A percentile compares a stretch with the other conserved stretches of the same genome.
These are phyloP conservation scores for Parmelia sp. DNA, from an alignment of 495 filamentous ascomycete species.

Conservation along the genomic window DNA sequence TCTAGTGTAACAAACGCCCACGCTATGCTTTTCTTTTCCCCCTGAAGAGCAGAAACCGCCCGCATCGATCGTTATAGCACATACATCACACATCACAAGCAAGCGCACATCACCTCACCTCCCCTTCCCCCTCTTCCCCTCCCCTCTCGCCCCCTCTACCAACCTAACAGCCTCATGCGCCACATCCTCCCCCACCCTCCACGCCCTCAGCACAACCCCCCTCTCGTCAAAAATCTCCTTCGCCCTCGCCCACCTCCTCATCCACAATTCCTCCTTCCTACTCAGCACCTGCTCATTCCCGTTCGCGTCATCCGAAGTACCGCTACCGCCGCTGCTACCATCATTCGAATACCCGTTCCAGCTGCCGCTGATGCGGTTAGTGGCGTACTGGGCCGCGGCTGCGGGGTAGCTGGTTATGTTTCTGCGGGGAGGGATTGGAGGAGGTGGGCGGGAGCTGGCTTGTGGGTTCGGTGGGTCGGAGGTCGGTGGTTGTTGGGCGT, in stretches of 20 bases:
- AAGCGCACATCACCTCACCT: neutral
- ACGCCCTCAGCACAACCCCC: slow-evolving; percentile 72
- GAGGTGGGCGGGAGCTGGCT: slow-evolving; percentile 28
- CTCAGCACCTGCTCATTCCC: slow-evolving; percentile 37
- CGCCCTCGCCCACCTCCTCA: slow-evolving; percentile 67
- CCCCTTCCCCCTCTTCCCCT: slow-evolving; percentile 16
- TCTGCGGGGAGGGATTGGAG: slow-evolving; percentile 27
- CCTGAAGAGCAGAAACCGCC: neutral
- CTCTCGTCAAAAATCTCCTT: slow-evolving; percentile 58
- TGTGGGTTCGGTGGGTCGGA: slow-evolving; percentile 21
- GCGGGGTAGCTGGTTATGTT: slow-evolving; percentile 37
- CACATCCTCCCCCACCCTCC: slow-evolving; percentile 81
- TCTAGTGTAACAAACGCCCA: neutral
- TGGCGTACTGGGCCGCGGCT: slow-evolving; percentile 39
- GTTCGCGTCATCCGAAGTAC: slow-evolving; percentile 17
- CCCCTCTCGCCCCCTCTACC: slow-evolving; percentile 41
- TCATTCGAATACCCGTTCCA: slow-evolving; percentile 23
- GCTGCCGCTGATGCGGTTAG: slow-evolving; percentile 28
- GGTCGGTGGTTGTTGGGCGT: slow-evolving; percentile 19
- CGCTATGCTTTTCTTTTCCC: neutral
- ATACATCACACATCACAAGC: neutral
- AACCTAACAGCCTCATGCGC: slow-evolving; percentile 49
- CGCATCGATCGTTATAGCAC: neutral
- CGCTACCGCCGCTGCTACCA: slow-evolving; percentile 13
- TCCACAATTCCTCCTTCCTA: slow-evolving; percentile 82